Base-by-base conservation (phyloP, 2,329 filamentous ascomycete genomes). In the Zymoseptoria ardabiliae region DNA sequence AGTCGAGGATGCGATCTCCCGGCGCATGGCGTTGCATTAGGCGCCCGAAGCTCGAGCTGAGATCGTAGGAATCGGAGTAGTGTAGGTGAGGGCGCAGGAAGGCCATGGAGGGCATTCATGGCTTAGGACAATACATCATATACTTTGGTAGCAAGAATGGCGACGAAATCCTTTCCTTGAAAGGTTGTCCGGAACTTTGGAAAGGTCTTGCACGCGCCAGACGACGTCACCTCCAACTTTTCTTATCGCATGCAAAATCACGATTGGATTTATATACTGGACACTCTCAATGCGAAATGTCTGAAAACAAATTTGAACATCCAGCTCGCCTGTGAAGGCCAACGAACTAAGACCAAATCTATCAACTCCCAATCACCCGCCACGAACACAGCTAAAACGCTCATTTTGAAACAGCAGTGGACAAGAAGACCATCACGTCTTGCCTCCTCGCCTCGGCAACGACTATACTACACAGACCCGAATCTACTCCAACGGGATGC, bases 31-130 rank as follows among this genome's bases (percentile, higher is more conserved):
- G 10, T 23, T 41, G 28, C 71, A 57, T 71, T 76, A 72, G 82
- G 81, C 63, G 75, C 78, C 52, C 82, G 70, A 57, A 78, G 78
- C 66, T 88, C 82, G 64, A 88, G 85, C 73, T 92, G 89, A 57
- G 79, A 83, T 65, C 85, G 85, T 63, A 94, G 80, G 72, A 90
- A 93, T 66, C 85, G 85, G 63, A 94, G 79, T 20, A 93, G 82
- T 50, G 74, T 75, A 58, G 75, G 71, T 56, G 83, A 85, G 53
- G 83, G 83, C 64, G 73, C 76, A 50, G 59, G 58, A 11, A 59
- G 58, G 65, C 68, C 68, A 69, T 67, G 58, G 21, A 62, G 53
- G 49, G 63, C 61, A 57, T 56, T 65, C 70, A 72, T 72, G 55
- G 61, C 65, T 66, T 54, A 56, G 45, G 55, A 45, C 13, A 45